These are phyloP conservation scores for Boletus eberwhitei DNA, from an alignment of 768 basidiomycete genomes.

Conservation along the genomic window DNA sequence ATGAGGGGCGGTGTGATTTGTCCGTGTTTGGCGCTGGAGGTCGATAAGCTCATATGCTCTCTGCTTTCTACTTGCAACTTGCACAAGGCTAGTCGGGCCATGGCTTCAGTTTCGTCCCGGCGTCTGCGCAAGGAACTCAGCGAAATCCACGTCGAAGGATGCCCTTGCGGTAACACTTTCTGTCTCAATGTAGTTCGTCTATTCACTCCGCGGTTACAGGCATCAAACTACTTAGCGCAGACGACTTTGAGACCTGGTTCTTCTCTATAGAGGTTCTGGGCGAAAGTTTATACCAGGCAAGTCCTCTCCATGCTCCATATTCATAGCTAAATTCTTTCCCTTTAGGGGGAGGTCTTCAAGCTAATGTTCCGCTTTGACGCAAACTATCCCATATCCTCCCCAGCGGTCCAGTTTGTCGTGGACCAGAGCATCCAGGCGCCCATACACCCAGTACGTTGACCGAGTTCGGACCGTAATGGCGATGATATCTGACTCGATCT, in stretches of 20 bases:
- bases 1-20: constrained; percentile 37
- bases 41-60: constrained; percentile 4
- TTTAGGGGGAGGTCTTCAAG: constrained; percentile 73
- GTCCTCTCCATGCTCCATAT: constrained; percentile 4
- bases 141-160: constrained; percentile 64
- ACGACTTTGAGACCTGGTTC: constrained; percentile 75
- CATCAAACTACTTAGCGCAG: constrained; percentile 68
- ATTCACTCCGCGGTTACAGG: constrained; percentile 40
- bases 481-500: constrained; percentile 11
- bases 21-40: constrained; percentile 29
- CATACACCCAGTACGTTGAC: constrained; percentile 65
- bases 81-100: constrained; percentile 28
- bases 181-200: not conserved
- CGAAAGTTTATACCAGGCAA: constrained; percentile 72
- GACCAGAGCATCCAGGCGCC: constrained; percentile 64
- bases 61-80: constrained; percentile 7
- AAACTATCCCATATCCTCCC: constrained; percentile 83
- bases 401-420: constrained; percentile 83
- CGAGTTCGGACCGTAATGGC: not conserved
- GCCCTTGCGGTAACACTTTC: constrained; percentile 53
- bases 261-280: constrained; percentile 83
- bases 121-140: constrained; percentile 69
- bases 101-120: constrained; percentile 62
- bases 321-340: not conserved
- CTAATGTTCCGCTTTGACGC: constrained; percentile 80